These are phyloP conservation scores for Bullera alba DNA, from an alignment of 768 basidiomycete species.

Conservation along the genomic window DNA sequence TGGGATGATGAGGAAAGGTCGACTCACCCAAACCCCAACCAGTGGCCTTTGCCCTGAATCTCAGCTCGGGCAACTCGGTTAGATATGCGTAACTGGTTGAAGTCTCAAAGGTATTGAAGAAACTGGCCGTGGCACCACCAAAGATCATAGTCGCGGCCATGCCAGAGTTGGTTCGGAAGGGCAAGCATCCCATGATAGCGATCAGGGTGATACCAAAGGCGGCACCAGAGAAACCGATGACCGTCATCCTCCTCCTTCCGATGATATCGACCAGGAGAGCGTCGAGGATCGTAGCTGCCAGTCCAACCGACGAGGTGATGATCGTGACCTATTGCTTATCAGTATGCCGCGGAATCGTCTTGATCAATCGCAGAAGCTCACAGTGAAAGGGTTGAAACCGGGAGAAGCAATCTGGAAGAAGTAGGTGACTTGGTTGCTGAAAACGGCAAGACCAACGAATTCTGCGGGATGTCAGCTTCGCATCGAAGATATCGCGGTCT, in stretches of 20 bases:
- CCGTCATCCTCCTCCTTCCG: conserved; percentile 20
- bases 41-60: conserved; percentile 2
- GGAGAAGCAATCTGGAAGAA: conserved; percentile 15
- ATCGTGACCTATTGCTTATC: too few relatives aligned
- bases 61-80: conserved; percentile 15
- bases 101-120: conserved; percentile 15
- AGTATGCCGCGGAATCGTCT: too few relatives aligned
- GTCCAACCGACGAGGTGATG: neutral
- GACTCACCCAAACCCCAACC: conserved; percentile 18
- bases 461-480: conserved; percentile 14
- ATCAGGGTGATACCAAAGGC: conserved; percentile 10
- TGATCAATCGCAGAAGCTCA: too few relatives aligned
- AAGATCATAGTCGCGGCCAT: conserved; percentile 16
- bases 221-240: conserved; percentile 16
- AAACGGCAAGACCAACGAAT: conserved; percentile 20
- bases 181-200: conserved; percentile 18
- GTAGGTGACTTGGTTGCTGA: conserved; percentile 16
- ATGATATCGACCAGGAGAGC: conserved; percentile 12
- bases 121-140: conserved; percentile 13
- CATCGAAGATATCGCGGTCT: neutral
- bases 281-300: conserved; percentile 7
- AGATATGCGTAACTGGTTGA: conserved; percentile 17
- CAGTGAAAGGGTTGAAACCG: too few relatives aligned
- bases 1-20: too few relatives aligned
- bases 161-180: conserved; percentile 1